These are phyloP conservation scores for Stephanodiscus triporus DNA, from an alignment of 108 stramenopile genomes.

Conservation along the genomic window DNA sequence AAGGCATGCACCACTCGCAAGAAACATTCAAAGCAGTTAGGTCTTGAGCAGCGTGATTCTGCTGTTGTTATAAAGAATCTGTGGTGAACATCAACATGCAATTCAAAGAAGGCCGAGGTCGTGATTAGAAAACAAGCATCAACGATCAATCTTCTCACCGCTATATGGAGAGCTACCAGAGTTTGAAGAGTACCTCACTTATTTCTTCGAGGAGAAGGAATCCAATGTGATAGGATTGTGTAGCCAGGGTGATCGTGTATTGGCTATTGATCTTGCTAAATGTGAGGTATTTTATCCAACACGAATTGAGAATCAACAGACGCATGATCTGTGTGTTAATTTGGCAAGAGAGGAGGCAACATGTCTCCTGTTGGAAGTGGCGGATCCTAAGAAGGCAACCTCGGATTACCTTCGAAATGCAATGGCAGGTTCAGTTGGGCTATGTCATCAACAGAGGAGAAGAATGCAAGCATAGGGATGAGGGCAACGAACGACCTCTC, in stretches of 20 bases:
- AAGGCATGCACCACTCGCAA: no score
- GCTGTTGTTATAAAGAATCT: no score
- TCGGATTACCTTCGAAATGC: neutral
- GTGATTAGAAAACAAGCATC: no score
- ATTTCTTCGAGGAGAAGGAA: no score
- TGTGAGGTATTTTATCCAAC: neutral
- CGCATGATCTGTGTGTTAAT: neutral
- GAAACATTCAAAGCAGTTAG: no score
- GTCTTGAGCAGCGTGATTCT: no score
- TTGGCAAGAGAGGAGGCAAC: neutral
- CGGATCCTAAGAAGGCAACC: no score
- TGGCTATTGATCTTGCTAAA: conserved; percentile 6
- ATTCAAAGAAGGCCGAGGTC: no score
- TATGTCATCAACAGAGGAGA: neutral
- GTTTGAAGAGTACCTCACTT: neutral
- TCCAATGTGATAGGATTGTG: neutral
- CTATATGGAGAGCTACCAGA: no score
- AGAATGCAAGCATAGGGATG: conserved; percentile 8
- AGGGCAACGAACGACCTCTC: conserved; percentile 19
- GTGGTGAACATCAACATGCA: no score
- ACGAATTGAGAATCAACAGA: conserved; percentile 1
- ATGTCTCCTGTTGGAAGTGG: no score
- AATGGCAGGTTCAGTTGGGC: conserved; percentile 2
- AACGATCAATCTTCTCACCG: no score
- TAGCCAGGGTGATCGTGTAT: neutral